Conservation (phyloP, 441 rosid species). For the Eruca vesicaria region DNA sequence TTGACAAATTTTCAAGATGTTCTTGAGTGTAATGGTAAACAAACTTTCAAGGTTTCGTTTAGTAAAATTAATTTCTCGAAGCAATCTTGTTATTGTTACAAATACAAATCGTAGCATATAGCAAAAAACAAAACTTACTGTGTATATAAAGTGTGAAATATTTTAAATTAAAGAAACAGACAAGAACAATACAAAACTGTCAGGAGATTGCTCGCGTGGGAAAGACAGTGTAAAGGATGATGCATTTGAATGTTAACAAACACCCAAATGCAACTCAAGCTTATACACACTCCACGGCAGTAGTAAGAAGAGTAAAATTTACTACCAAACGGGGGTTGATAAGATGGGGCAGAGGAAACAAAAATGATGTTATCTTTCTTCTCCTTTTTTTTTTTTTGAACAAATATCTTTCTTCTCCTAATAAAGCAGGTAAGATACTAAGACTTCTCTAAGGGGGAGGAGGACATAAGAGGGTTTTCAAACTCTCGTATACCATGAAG, state of each 20-base stretch:
- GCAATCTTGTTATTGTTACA: not conserved
- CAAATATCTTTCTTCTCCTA: constrained; percentile 17
- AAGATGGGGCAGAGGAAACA: not conserved
- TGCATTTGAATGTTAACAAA: not conserved
- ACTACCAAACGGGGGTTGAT: constrained; percentile 34
- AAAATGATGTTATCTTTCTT: constrained; percentile 15
- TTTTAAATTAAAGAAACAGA: not conserved
- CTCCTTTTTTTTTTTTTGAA: too few species aligned
- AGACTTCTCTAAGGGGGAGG: constrained; percentile 6
- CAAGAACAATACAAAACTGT: not conserved
- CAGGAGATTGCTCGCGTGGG: constrained; percentile 2
- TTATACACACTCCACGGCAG: constrained; percentile 42
- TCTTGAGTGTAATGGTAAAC: not conserved
- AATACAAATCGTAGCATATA: not conserved
- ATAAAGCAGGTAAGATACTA: constrained; percentile 1
- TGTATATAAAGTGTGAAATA: not conserved
- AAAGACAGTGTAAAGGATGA: not conserved
- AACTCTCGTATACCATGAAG: constrained; percentile 85
- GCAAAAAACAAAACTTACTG: not conserved
- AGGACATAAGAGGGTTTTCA: constrained; percentile 56
- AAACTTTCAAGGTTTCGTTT: not conserved
- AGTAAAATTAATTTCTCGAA: not conserved
- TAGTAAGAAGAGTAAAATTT: constrained; percentile 47
- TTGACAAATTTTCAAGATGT: not conserved
- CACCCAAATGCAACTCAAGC: constrained; percentile 10